Evolutionary conservation across 2,329 filamentous ascomycete genomes (phyloP), one percentile per base, ranked within the genome.

Genomic region (Dactylonectria macrodidyma): DNA sequence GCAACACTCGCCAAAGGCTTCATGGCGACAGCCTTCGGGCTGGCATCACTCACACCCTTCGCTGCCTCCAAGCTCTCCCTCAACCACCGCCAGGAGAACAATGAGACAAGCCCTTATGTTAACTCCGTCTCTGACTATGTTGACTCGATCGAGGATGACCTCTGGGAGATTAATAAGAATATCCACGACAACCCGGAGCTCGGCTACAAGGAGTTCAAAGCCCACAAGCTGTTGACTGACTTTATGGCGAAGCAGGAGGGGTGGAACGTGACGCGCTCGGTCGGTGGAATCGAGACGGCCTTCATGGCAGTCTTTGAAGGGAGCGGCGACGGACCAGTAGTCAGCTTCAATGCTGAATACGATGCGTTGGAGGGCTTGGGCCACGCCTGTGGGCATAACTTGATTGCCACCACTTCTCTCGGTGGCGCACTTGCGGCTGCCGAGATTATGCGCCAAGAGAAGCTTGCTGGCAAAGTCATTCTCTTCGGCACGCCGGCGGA

Each of bases 121-220:
- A 63, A 70, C 0, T 14, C 26, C 6, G 71, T 72, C 30, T 73
- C 71, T 6, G 59, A 70, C 0, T 72, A 69, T 11, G 58, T 73
- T 3, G 69, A 73, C 19, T 73, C 71, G 1, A 50, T 73, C 0
- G 63, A 70, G 11, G 62, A 71, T 3, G 68, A 74, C 10, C 68
- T 74, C 3, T 74, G 72, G 72, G 60, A 65, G 5, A 76, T 84
- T 64, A 83, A 81, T 65, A 79, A 82, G n/a, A 73, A 80, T 38
- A 83, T 85, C 22, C 82, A 84, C 66, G 81, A 83, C 51, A 79
- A 85, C 48, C 84, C 84, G 0, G 84, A 85, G 70, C 76, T 85
- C 1, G 81, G 79, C 0, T 85, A 80, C 65, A 77, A 84, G 44
- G 84, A 85, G 68, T 74, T 77, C 51, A 80, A 81, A 19, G 84